Conservation (phyloP, 805 yeast genomes). For the Zygosaccharomyces rouxii region DNA sequence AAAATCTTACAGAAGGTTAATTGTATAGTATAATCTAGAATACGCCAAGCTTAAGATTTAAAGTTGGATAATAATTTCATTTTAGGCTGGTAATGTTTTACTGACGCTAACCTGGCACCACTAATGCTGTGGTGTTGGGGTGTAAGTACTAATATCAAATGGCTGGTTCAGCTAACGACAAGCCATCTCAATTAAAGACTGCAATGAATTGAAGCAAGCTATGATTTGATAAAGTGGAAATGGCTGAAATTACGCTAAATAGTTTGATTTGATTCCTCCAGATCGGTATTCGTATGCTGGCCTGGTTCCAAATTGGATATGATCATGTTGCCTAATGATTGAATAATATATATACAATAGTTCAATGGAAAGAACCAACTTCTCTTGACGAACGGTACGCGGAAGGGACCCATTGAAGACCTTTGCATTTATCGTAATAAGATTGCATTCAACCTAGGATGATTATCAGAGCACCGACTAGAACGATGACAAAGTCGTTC, state of each 20-base stretch:
- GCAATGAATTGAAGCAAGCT: not conserved
- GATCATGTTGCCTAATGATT: not conserved
- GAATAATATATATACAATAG: constrained; percentile 1
- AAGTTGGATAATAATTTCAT: not conserved
- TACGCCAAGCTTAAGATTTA: not conserved
- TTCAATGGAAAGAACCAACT: not conserved
- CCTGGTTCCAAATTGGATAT: not conserved
- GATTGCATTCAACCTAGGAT: constrained; percentile 2
- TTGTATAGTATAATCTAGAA: not conserved
- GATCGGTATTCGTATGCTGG: not conserved
- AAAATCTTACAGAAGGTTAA: not conserved
- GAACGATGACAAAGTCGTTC: constrained; percentile 38
- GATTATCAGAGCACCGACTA: constrained; percentile 32
- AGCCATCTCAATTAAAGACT: constrained; percentile 3
- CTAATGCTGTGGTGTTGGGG: not conserved
- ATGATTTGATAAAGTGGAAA: not conserved
- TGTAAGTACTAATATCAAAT: not conserved
- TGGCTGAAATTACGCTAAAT: not conserved
- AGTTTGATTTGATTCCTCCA: not conserved
- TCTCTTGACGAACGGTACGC: not conserved
- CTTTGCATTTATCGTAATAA: not conserved
- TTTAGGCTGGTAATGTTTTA: not conserved
- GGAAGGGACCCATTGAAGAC: not conserved
- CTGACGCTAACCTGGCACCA: not conserved
- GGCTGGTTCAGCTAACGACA: constrained; percentile 2